A percentile compares a stretch with the other conserved stretches of the same genome.
phyloP scores from a whole-genome alignment of 2,329 filamentous ascomycete genomes.

The Dothidotthia symphoricarpi region DNA sequence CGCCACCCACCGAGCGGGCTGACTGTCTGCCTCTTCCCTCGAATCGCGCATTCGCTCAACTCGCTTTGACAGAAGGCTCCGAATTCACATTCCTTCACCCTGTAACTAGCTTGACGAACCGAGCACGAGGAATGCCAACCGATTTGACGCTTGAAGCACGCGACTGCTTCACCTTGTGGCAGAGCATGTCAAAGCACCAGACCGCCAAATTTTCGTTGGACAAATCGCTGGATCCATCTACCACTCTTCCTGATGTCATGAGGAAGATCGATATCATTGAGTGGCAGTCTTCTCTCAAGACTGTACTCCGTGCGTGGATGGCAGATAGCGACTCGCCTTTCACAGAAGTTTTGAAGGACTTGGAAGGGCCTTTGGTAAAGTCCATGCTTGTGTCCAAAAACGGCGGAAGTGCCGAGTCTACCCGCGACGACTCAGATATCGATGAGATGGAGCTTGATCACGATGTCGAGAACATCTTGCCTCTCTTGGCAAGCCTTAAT shows the following conservation, averaged over 20 bases:
- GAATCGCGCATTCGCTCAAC: constrained; percentile 35
- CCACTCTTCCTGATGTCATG: constrained; percentile 54
- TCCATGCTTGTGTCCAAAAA: constrained; percentile 6
- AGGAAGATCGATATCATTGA: constrained; percentile 64
- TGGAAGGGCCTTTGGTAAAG: constrained; percentile 19
- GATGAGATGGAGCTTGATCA: constrained; percentile 26
- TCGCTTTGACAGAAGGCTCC: constrained; percentile 50
- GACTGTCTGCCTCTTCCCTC: constrained; percentile 54
- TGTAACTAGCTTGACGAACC: constrained; percentile 61
- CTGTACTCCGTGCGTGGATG: constrained; percentile 61
- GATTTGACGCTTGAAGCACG: constrained; percentile 69
- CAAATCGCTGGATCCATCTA: constrained; percentile 50
- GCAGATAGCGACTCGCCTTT: constrained; percentile 54
- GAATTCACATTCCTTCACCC: constrained; percentile 66
- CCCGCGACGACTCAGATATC: constrained; percentile 14
- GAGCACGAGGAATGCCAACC: constrained; percentile 61
- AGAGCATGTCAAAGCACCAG: constrained; percentile 60
- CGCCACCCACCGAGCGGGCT: constrained; percentile 43
- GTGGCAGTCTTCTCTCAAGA: constrained; percentile 65
- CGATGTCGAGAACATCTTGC: constrained; percentile 51
- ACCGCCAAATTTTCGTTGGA: constrained; percentile 53
- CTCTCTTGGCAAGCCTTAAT: constrained; percentile 61
- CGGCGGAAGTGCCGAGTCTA: constrained; percentile 5
- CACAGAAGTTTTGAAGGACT: constrained; percentile 51
- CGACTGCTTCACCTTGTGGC: constrained; percentile 67